Evolutionary conservation across 768 basidiomycete genomes (phyloP).

Genomic region (Pleurotus giganteus): DNA sequence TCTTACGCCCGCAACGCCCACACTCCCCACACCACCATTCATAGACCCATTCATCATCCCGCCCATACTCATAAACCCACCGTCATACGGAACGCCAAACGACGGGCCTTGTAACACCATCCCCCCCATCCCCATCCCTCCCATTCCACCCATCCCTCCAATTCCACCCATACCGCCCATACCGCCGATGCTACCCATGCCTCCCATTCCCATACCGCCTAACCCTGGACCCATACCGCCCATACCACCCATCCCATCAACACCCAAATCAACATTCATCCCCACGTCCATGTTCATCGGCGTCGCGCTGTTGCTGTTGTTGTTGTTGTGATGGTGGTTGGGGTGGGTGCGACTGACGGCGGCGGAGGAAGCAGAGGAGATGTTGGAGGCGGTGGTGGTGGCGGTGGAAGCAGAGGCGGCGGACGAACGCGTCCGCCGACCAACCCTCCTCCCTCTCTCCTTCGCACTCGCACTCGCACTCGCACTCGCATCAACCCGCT

Average conservation of each 20-base stretch:
- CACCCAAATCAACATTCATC: neutral
- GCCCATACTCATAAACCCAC: neutral
- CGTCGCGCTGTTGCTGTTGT: slow-evolving; percentile 12
- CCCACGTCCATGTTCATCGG: slow-evolving; percentile 12
- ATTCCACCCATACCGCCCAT: too few species aligned
- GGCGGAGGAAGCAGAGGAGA: neutral
- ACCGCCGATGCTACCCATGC: too few species aligned
- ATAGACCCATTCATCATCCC: neutral
- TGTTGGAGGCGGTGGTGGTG: neutral
- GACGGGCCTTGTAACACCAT: slow-evolving; percentile 8
- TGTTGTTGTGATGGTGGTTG: neutral
- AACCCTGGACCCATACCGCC: too few species aligned
- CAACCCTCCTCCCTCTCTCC: too few species aligned
- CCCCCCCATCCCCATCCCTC: too few species aligned
- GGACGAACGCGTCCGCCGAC: too few species aligned
- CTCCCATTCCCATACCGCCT: too few species aligned
- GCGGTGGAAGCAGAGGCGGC: too few species aligned
- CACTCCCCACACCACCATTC: neutral
- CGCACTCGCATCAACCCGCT: too few species aligned
- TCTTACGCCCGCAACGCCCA: neutral
- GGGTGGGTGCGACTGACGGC: neutral
- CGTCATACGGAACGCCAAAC: too few species aligned
- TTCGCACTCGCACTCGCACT: too few species aligned
- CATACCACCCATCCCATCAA: slow-evolving; percentile 5
- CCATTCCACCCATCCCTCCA: too few species aligned